These are phyloP conservation scores for Lupinus albus DNA, from an alignment of 306 rosid genomes.

Conservation along the genomic window DNA sequence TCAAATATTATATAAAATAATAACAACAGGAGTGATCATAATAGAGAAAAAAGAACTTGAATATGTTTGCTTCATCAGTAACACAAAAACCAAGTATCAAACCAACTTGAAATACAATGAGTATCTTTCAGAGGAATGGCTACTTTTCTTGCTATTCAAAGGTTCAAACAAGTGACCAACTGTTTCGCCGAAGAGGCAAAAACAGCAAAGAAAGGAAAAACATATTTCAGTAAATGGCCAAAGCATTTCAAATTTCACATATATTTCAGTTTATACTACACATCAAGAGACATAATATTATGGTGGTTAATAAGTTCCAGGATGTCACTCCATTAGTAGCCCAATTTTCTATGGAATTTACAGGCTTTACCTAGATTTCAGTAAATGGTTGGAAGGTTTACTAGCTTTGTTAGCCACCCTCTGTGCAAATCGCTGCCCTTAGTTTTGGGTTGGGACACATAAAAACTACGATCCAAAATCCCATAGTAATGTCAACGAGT, in stretches of 20 bases:
- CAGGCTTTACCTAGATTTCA: no score
- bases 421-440: neutral
- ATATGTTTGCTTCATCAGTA: neutral
- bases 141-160: slow-evolving; percentile 1
- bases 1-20: slow-evolving; percentile 9
- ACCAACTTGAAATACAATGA: slow-evolving; percentile 18
- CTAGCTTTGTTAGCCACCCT: neutral
- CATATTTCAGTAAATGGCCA: neutral
- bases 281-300: no score
- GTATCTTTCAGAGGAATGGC: slow-evolving; percentile 11
- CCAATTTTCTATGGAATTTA: no score
- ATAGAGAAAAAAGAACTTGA: slow-evolving; percentile 4
- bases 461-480: slow-evolving; percentile 3
- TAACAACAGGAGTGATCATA: neutral
- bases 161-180: neutral
- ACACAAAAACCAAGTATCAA: neutral
- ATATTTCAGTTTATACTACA: no score
- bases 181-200: neutral
- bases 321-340: no score
- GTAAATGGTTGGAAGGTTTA: no score
- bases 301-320: no score
- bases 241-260: no score
- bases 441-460: neutral
- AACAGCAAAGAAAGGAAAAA: neutral
- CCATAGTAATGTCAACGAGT: neutral